A percentile compares a stretch with the other conserved stretches of the same genome.
These are phyloP conservation scores for Nakaseomyces bracarensis DNA, from an alignment of 1,139 yeast species.

Conservation along the genomic window DNA sequence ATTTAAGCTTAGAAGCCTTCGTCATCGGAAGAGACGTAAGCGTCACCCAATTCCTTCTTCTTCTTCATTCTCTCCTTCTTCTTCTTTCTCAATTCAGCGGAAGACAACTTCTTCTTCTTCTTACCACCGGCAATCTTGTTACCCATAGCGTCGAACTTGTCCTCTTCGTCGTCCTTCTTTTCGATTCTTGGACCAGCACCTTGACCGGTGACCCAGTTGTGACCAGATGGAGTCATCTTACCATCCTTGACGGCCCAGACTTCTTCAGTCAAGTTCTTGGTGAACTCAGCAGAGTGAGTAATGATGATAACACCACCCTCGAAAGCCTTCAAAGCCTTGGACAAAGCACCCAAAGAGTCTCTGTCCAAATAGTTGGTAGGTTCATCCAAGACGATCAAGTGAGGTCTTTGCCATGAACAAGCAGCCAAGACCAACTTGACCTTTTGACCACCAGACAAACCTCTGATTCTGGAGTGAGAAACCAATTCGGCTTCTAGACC, in stretches of 20 bases:
- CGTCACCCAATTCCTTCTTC: conserved; percentile 99
- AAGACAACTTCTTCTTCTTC: conserved; percentile 96
- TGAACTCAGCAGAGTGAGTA: conserved; percentile 99
- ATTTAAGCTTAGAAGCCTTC: conserved; percentile 13
- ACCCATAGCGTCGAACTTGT: conserved; percentile 99
- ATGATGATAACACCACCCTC: conserved; percentile 99
- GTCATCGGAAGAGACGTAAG: conserved; percentile 94
- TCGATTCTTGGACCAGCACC: conserved; percentile 99
- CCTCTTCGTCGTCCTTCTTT: conserved; percentile 96
- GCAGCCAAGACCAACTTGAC: conserved; percentile 99
- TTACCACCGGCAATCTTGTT: conserved; percentile 94
- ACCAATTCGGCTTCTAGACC: conserved; percentile 99
- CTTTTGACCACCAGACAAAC: conserved; percentile 99
- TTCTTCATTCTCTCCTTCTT: conserved; percentile 99
- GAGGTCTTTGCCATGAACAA: conserved; percentile 99
- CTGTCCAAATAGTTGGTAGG: conserved; percentile 99
- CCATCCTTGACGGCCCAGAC: conserved; percentile 99
- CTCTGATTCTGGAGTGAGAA: conserved; percentile 99
- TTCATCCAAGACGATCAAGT: conserved; percentile 97
- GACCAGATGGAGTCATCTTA: conserved; percentile 98
- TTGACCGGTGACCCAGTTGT: conserved; percentile 99
- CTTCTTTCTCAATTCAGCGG: conserved; percentile 99
- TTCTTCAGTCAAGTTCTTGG: conserved; percentile 98
- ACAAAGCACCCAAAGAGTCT: conserved; percentile 98
- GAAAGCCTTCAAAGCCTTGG: conserved; percentile 97